A percentile compares a stretch with the other conserved stretches of the same genome.
Evolutionary conservation across 2,329 filamentous ascomycete genomes (phyloP).

Genomic region (Colletotrichum coccodes): DNA sequence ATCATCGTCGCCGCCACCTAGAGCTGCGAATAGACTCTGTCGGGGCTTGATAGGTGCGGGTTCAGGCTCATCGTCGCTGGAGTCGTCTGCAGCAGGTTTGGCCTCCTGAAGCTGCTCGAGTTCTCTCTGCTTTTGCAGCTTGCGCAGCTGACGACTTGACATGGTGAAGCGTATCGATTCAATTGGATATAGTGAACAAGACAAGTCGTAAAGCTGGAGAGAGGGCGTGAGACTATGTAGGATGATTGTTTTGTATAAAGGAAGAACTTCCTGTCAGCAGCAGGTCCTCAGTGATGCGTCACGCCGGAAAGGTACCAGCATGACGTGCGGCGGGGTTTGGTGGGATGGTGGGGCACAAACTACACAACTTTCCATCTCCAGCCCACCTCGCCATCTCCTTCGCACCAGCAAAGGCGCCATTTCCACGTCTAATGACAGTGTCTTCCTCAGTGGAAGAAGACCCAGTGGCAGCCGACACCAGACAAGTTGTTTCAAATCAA

Average conservation of each 20-base stretch:
- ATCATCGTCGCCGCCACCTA: constrained; percentile 56
- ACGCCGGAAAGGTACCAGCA: constrained; percentile 23
- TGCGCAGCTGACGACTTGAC: constrained; percentile 63
- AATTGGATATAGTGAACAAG: background rate
- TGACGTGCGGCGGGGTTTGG: constrained; percentile 35
- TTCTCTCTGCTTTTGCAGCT: constrained; percentile 61
- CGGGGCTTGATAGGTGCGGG: constrained; percentile 50
- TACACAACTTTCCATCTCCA: background rate
- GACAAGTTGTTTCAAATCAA: background rate
- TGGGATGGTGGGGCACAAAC: constrained; percentile 29
- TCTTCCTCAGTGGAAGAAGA: too few relatives aligned
- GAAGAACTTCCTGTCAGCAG: background rate
- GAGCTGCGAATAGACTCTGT: constrained; percentile 61
- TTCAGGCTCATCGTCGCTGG: constrained; percentile 41
- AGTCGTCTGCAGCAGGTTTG: constrained; percentile 43
- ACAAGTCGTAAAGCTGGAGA: background rate
- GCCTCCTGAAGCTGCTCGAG: constrained; percentile 44
- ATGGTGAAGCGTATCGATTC: constrained; percentile 42
- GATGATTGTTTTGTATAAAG: background rate
- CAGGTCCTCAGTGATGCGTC: constrained; percentile 21
- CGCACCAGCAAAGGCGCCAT: background rate
- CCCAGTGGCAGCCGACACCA: background rate
- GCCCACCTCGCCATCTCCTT: background rate
- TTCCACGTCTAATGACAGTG: too few relatives aligned
- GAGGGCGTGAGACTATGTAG: background rate